Base-by-base conservation (phyloP, 2,329 filamentous ascomycete species). In the Colletotrichum higginsianum region DNA sequence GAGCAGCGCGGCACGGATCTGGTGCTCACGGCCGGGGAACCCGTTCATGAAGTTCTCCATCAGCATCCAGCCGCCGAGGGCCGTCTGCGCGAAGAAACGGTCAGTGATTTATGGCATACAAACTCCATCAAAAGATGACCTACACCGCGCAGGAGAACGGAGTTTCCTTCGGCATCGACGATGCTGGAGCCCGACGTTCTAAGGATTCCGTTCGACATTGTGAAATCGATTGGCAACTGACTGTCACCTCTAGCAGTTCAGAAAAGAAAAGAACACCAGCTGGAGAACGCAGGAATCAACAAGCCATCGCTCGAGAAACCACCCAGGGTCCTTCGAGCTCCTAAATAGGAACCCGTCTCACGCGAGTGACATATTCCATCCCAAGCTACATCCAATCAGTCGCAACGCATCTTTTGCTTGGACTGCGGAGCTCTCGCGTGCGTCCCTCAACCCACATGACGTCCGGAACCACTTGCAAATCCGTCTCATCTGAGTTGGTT, bases 11-110 rank as follows among this genome's bases (percentile, higher is more conserved):
- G 83, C 83, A 11, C 88, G 86, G 72, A 89, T 86, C 72, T 90
- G 84, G 26, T 82, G 82, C 76, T 91, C 89, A 61, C 89, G 87
- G 21, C 87, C 89, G 13, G 88, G 82, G 69, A 86, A 91, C n/a
- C 89, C 89, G 1, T 87, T 89, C 74, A 91, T 90, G 82, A 91
- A 91, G 77, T 90, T 90, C 78, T 90, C 88, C 86, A 89, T 89
- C 69, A 80, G 79, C 57, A 81, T 77, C 77, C 79, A 78, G 26
- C 79, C 79, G 15, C 79, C 79, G 2, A 81, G 66, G 6, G 74
- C 79, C 4, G 79, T 82, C 76, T 15, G 21, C 15, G 11, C 2
- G 1, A 8, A 18, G 6, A 42, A 2, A 4, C 3, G 35, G 38
- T 52, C 30, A 61, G n/a, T 21, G 21, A 9, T 7, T 18, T 18